phyloP scores from a whole-genome alignment of 257 asterid species.

The Oldenlandia corymbosa region DNA sequence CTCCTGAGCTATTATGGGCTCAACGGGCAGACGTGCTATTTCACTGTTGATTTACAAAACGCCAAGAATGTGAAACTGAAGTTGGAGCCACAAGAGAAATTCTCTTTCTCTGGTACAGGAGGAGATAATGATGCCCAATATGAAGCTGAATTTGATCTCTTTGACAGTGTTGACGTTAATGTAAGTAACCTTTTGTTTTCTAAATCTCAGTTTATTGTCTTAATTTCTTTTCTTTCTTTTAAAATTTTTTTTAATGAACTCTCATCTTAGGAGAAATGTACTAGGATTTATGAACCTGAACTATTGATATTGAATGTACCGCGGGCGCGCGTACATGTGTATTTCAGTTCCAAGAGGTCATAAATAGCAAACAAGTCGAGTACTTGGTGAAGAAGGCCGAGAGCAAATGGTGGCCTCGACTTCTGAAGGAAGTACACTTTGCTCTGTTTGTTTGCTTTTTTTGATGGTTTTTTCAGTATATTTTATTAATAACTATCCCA shows the following conservation, averaged over 20 bases:
- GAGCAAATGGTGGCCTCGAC: slow-evolving; percentile 73
- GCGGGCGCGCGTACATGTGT: no score
- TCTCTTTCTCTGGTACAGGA: slow-evolving; percentile 49
- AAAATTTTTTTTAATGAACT: not conserved
- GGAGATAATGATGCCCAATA: slow-evolving; percentile 43
- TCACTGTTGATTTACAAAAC: slow-evolving; percentile 67
- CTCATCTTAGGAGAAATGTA: not conserved
- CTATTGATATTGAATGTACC: no score
- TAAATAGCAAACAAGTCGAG: slow-evolving; percentile 40
- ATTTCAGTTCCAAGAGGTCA: slow-evolving; percentile 61
- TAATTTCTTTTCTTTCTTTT: no score
- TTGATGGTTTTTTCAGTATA: no score
- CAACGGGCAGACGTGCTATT: slow-evolving; percentile 50
- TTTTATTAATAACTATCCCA: no score
- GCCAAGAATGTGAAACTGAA: slow-evolving; percentile 62
- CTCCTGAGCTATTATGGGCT: slow-evolving; percentile 65
- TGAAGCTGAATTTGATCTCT: slow-evolving; percentile 50
- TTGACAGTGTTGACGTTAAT: slow-evolving; percentile 51
- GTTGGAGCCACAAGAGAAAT: slow-evolving; percentile 62
- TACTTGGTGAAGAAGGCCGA: slow-evolving; percentile 71
- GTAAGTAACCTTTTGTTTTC: slow-evolving; percentile 41
- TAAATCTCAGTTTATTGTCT: not conserved
- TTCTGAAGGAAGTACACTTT: no score
- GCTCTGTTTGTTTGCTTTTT: no score
- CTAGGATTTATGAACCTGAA: not conserved